Evolutionary conservation across 441 rosid species (phyloP), one percentile per base, ranked within the genome.

Genomic region (Lepidium campestre): DNA sequence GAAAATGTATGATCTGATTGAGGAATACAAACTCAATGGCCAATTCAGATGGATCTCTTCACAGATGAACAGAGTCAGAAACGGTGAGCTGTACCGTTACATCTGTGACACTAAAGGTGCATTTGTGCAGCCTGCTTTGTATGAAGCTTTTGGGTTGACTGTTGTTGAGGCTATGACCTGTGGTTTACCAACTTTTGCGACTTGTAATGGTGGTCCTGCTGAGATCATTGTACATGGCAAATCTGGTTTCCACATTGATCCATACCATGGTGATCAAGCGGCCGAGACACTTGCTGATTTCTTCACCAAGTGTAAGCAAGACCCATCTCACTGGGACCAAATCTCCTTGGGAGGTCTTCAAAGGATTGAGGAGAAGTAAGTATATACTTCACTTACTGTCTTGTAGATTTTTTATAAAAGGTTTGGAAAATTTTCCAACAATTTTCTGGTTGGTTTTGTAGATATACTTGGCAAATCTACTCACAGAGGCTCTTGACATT

Each of bases 21-120:
- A 93, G 32, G 62, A 81, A 27, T 86, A 90, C 81, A 84, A 90
- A 2, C 71, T 93, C 65, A 82, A 86, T 18, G 96, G 94, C 1
- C 94, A 93, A 61, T 90, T 93, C 75, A 60, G 98, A 14, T 93
- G 98, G 98, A 90, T 93, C 13, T 88, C 96, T 7, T 86, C 98
- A 49, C 80, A 64, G 61, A 77, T 64, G 70, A 69, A 68, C 66
- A 54, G 68, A 14, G 68, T 48, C 2, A 74, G 83, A 15, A 82
- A 82, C 23, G 80, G 81, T 42, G 81, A 80, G 62, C 75, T 80
- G 31, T 80, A 80, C 73, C 70, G 79, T 13, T 77, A 67, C 44
- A 68, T 80, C 1, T 72, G 77, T 15, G 81, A 80, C 57, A 77
- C 83, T n/a, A 75, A 52, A 42, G 81, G 83, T 48, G 81, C 77